A percentile compares a stretch with the other conserved stretches of the same genome.
phyloP scores from a whole-genome alignment of 345 rosid genomes.

The Eucalyptus microcorys region DNA sequence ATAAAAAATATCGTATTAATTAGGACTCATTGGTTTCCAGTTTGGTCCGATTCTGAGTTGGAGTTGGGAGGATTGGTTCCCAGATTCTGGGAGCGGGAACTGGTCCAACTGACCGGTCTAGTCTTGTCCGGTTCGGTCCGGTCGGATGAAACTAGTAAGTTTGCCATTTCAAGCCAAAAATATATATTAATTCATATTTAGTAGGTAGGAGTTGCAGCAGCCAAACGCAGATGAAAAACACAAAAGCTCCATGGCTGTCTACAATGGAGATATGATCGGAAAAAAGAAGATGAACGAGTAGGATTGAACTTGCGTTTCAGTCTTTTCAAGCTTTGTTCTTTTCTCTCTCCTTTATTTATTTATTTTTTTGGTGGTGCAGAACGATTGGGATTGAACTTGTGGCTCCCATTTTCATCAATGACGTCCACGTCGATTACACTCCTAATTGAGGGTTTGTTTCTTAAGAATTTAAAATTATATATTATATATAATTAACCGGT shows the following conservation, averaged over 20 bases:
- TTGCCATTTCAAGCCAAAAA: no score
- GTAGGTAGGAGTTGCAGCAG: neutral
- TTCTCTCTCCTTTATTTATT: neutral
- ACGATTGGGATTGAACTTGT: neutral
- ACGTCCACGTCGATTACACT: neutral
- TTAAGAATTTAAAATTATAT: no score
- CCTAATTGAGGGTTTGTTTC: no score
- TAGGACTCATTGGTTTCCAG: no score
- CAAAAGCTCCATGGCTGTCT: neutral
- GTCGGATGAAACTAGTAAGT: fast-evolving
- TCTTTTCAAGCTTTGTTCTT: neutral
- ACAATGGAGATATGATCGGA: neutral
- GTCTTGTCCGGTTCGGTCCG: fast-evolving
- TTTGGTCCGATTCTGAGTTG: no score
- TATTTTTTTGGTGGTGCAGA: neutral
- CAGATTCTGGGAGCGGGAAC: fast-evolving
- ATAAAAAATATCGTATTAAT: no score
- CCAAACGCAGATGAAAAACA: neutral
- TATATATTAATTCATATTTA: neutral
- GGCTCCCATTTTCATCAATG: neutral
- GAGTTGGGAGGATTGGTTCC: no score
- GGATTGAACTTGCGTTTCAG: neutral
- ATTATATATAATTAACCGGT: no score
- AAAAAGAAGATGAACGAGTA: neutral
- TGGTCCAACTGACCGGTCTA: fast-evolving